Conservation (phyloP, 768 basidiomycete genomes). For the Kwoniella europaea region DNA sequence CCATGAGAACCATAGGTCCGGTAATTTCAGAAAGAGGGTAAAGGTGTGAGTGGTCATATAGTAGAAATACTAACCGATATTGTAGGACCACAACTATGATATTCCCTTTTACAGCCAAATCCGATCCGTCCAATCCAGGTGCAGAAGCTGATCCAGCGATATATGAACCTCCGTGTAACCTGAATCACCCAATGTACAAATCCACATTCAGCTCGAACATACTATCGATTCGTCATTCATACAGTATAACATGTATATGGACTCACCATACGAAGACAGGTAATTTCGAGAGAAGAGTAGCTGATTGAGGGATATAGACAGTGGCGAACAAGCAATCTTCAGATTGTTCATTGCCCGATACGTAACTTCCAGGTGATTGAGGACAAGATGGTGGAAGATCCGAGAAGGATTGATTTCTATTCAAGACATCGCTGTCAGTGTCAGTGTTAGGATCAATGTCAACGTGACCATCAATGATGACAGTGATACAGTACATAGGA, state of each 20-base stretch:
- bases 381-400: constrained; percentile 74
- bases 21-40: too few relatives aligned
- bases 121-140: constrained; percentile 77
- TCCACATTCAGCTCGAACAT: background rate
- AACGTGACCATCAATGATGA: too few relatives aligned
- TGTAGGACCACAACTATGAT: constrained; percentile 82
- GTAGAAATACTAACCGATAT: constrained; percentile 77
- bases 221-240: background rate
- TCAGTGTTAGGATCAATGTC: background rate
- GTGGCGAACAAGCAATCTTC: constrained; percentile 86
- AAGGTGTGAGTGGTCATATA: background rate
- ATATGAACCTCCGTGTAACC: constrained; percentile 89
- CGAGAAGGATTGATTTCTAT: constrained; percentile 38
- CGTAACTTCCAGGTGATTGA: constrained; percentile 61
- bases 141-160: constrained; percentile 71
- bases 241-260: background rate
- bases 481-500: too few relatives aligned
- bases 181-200: background rate
- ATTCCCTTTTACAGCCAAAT: constrained; percentile 68
- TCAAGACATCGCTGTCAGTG: background rate
- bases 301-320: constrained; percentile 68
- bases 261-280: constrained; percentile 58
- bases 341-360: constrained; percentile 61
- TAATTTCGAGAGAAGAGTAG: constrained; percentile 57
- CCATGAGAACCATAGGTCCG: too few relatives aligned